Conservation (phyloP, 2,329 filamentous ascomycete species). For the Plenodomus tracheiphilus region DNA sequence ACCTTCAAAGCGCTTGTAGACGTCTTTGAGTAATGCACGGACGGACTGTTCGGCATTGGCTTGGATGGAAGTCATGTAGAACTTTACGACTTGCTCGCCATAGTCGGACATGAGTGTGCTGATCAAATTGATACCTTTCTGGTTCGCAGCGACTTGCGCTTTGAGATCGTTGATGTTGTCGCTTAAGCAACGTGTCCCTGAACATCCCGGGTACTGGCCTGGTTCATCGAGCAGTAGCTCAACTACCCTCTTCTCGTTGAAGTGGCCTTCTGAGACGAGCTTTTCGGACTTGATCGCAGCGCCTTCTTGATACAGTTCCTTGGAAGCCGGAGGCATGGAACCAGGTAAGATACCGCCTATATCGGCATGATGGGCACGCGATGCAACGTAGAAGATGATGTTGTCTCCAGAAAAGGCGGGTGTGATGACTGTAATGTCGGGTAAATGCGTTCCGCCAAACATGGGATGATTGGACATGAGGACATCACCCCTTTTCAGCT, state of each 20-base stretch:
- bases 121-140: slow-evolving; percentile 81
- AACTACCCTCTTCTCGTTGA: slow-evolving; percentile 76
- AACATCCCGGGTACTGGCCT: slow-evolving; percentile 73
- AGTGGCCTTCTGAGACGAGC: slow-evolving; percentile 74
- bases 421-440: slow-evolving; percentile 80
- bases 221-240: slow-evolving; percentile 74
- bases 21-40: slow-evolving; percentile 70
- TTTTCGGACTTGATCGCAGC: slow-evolving; percentile 62
- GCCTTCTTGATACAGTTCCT: slow-evolving; percentile 61
- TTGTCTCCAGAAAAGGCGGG: slow-evolving; percentile 75
- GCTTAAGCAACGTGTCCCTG: slow-evolving; percentile 74
- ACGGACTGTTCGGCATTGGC: slow-evolving; percentile 78
- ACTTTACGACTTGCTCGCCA: slow-evolving; percentile 73
- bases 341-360: slow-evolving; percentile 83
- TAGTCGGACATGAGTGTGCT: slow-evolving; percentile 76
- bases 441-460: slow-evolving; percentile 80
- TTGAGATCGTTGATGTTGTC: slow-evolving; percentile 88
- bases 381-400: slow-evolving; percentile 82
- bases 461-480: slow-evolving; percentile 84
- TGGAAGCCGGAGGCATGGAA: slow-evolving; percentile 78
- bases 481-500: slow-evolving; percentile 77
- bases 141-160: slow-evolving; percentile 84
- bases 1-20: slow-evolving; percentile 70
- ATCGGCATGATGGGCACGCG: slow-evolving; percentile 79
- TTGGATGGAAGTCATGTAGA: slow-evolving; percentile 84